Evolutionary conservation across 371 early-diverging fungal genomes (phyloP), one percentile per base, ranked within the genome.

Genomic region (Syncephalastrum racemosum): DNA sequence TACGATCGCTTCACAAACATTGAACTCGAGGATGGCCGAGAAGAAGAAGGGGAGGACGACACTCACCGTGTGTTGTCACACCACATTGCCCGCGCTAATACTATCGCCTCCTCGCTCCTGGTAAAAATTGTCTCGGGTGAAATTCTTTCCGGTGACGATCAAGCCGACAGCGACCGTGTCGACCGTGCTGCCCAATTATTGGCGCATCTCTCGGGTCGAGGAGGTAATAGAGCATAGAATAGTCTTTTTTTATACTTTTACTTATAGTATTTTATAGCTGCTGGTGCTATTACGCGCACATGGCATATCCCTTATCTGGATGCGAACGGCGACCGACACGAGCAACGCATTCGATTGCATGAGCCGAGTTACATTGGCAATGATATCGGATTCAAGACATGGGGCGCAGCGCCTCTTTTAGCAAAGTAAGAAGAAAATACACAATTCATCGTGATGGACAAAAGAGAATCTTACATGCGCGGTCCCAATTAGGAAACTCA

Each of bases 401-500:
- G 79, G 79, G 79, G 79, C 43, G 73, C 79, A 5, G 79, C 76
- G 1, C 79, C 79, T 13, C 51, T 78, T 39, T 57, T 78, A 49
- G 75, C 75, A 49, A 78, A 73, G 79, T 78, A 71, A 71, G 67
- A 5, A 15, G 2, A 47, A 52, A n/a, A 27, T 52, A 36, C 44
- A 20, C 14, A 48, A 7, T 42, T 20, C 46, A 22, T 7, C 19
- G 8, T 40, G 42, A 8, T 41, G 4, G 49, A 20, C 24, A 15
- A 27, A 19, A 24, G 2, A 53, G 2, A 50, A 20, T n/a, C 14
- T 27, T 25, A 12, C 13, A 24, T 51, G 13, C 14, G 52, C 19
- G 15, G 18, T 16, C 27, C 12, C 45, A 50, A 19, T 4, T 53
- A 75, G 79, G 46, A 72, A 68, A 51, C 50, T 78, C 18, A 45